phyloP scores from a whole-genome alignment of 306 rosid genomes.

The Castanea mollissima region DNA sequence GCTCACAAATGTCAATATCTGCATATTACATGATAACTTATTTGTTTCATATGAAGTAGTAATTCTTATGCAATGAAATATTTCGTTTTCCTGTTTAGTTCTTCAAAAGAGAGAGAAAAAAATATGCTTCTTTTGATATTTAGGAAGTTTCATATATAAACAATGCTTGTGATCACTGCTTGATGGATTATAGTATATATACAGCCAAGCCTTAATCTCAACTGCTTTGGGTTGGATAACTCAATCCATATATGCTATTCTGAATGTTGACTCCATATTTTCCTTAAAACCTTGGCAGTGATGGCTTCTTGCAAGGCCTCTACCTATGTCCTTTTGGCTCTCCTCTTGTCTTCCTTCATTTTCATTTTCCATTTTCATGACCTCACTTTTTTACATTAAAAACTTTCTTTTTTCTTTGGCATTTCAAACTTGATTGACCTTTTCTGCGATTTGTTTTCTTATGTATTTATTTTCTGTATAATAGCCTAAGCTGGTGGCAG shows the following conservation, averaged over 20 bases:
- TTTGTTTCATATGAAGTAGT: background rate
- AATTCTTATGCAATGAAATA: background rate
- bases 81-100: background rate
- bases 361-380: background rate
- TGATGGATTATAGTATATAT: background rate
- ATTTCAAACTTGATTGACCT: slow-evolving; percentile 1
- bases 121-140: background rate
- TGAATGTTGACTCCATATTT: background rate
- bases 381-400: background rate
- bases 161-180: background rate
- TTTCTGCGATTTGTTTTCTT: background rate
- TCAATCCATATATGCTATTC: background rate
- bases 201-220: background rate
- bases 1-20: background rate
- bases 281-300: background rate
- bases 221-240: background rate
- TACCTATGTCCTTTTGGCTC: background rate
- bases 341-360: background rate
- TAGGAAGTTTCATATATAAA: background rate
- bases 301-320: background rate
- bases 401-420: background rate
- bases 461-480: slow-evolving; percentile 14
- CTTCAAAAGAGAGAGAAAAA: background rate
- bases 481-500: slow-evolving; percentile 82
- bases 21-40: background rate